Evolutionary conservation across 2,329 filamentous ascomycete genomes (phyloP).

Genomic region (Ascochyta koolunga): DNA sequence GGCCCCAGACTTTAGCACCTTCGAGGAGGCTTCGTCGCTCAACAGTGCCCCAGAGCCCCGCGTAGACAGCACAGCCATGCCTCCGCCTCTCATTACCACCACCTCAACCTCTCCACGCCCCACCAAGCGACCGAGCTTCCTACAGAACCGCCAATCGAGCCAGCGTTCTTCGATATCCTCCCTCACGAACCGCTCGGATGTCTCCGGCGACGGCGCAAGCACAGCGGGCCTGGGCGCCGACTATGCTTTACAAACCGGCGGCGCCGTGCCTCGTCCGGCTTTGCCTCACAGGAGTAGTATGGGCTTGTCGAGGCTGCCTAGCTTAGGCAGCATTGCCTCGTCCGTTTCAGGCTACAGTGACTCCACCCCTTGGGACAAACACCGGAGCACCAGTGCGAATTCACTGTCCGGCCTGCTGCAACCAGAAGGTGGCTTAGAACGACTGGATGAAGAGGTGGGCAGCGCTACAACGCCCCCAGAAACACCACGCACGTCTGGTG

Average conservation of each 20-base stretch:
- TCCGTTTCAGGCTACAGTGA: slow-evolving; percentile 65
- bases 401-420: slow-evolving; percentile 41
- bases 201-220: slow-evolving; percentile 68
- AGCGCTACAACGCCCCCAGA: slow-evolving; percentile 60
- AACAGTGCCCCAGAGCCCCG: slow-evolving; percentile 39
- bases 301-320: slow-evolving; percentile 75
- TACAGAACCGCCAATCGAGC: slow-evolving; percentile 61
- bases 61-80: slow-evolving; percentile 32
- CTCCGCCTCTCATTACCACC: slow-evolving; percentile 25
- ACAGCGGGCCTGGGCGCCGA: slow-evolving; percentile 78
- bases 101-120: slow-evolving; percentile 32
- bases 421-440: slow-evolving; percentile 58
- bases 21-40: slow-evolving; percentile 39
- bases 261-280: slow-evolving; percentile 64
- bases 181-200: slow-evolving; percentile 59
- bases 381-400: slow-evolving; percentile 49
- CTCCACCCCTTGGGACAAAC: slow-evolving; percentile 49
- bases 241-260: slow-evolving; percentile 81
- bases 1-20: slow-evolving; percentile 40
- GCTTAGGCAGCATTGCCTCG: slow-evolving; percentile 87
- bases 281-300: slow-evolving; percentile 56
- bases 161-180: slow-evolving; percentile 66
- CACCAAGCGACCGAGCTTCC: slow-evolving; percentile 60
- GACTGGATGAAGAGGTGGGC: slow-evolving; percentile 64
- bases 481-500: slow-evolving; percentile 70